These are phyloP conservation scores for Solanum phureja DNA, from an alignment of 257 asterid genomes.

Conservation along the genomic window DNA sequence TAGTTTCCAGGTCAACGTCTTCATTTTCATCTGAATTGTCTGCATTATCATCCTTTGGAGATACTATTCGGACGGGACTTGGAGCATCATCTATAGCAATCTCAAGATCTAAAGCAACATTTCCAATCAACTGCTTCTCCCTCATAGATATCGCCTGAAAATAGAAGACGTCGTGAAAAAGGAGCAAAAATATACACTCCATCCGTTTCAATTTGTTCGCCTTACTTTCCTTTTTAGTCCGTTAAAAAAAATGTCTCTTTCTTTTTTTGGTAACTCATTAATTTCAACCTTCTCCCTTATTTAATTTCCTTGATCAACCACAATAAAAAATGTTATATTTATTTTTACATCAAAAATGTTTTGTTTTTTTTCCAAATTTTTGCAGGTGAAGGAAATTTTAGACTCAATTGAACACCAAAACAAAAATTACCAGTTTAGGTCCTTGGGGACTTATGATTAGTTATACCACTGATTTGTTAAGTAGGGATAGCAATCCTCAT, in stretches of 20 bases:
- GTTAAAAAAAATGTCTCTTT: too few relatives aligned
- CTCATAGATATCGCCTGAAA: constrained; percentile 71
- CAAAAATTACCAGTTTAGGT: not conserved
- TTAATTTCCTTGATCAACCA: not conserved
- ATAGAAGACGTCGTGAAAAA: not conserved
- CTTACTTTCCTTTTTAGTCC: not conserved
- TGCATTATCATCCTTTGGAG: constrained; percentile 35
- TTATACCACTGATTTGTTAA: not conserved
- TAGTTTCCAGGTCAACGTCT: constrained; percentile 6
- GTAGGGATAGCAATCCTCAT: not conserved
- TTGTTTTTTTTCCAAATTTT: not conserved
- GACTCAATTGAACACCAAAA: not conserved
- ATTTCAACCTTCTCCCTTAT: not conserved
- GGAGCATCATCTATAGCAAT: constrained; percentile 23
- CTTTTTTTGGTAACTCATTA: not conserved
- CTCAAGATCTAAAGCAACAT: constrained; percentile 59
- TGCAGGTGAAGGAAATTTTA: not conserved
- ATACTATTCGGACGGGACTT: constrained; percentile 48
- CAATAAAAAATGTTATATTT: not conserved
- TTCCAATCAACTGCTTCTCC: constrained; percentile 68
- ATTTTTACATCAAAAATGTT: not conserved
- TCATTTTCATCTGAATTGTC: constrained; percentile 17
- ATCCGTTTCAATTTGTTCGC: not conserved
- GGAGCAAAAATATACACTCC: not conserved
- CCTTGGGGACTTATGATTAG: not conserved